Base-by-base conservation (phyloP, 2,329 filamentous ascomycete genomes). In the Beauveria australis region DNA sequence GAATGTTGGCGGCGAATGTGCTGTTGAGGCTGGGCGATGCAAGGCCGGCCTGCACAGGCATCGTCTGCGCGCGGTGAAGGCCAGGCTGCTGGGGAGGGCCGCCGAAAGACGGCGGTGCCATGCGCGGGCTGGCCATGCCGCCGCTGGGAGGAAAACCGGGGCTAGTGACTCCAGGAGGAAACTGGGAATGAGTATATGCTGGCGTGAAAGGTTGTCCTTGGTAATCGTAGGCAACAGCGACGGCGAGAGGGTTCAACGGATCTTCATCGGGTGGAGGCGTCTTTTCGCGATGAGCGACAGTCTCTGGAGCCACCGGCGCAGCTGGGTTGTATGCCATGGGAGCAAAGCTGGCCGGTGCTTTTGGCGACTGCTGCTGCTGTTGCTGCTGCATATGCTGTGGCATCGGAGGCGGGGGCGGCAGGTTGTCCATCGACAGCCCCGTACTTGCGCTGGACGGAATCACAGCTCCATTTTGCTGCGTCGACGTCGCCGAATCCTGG, bases 251-350 rank as follows among this genome's bases (percentile, higher is more conserved):
- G 65, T 85, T 82, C 3, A 78, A 75, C 14, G 79, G 82, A 51
- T 76, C 74, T 66, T 92, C 89, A 40, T 86, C 82, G 3, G 87
- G 88, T 4, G 89, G 89, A 1, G 89, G 89, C 0, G 89, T 93
- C 79, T 92, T 92, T 72, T 92, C 89, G 53, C 89, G 81, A 70
- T 89, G 84, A 22, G 81, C 78, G 56, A 92, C 85, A 24, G 82
- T 79, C 71, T 92, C 89, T 0, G 89, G 88, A 0, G 88, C 88
- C 0, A 88, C 81, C 5, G 89, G 89, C 1, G 89, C 89, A 0
- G 89, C 89, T 3, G 89, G 89, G 69, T 92, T 92, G 70, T 92
- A 92, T 2, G 88, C 83, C 75, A 90, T 85, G 0, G 87, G 87
- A 8, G 74, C 78, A 66, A 86, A 87, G 66, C 68, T 79, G 40